phyloP scores from a whole-genome alignment of 768 basidiomycete genomes.

The Tricholoma hemisulphureum region DNA sequence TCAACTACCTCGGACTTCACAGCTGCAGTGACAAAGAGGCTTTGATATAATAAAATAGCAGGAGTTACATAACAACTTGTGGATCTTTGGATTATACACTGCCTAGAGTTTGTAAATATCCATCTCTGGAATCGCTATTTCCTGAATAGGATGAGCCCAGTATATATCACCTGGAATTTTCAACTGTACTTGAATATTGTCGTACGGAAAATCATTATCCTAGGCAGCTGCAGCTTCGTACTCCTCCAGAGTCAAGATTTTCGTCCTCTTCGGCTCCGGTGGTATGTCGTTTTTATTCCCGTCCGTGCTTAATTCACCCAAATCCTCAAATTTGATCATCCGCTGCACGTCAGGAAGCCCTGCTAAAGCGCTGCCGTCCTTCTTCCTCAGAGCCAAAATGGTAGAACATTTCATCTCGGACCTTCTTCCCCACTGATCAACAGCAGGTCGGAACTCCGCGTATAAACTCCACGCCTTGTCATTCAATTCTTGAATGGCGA shows the following conservation, averaged over 20 bases:
- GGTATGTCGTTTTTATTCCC: constrained; percentile 12
- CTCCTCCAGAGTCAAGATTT: constrained; percentile 44
- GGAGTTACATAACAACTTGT: no score
- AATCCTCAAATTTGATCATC: constrained; percentile 18
- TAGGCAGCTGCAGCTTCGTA: constrained; percentile 48
- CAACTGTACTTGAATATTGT: constrained; percentile 23
- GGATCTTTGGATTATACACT: constrained; percentile 20
- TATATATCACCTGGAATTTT: constrained; percentile 6
- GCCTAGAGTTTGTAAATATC: constrained; percentile 12
- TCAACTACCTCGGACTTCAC: constrained; percentile 96
- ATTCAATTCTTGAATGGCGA: constrained; percentile 57
- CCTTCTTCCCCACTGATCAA: constrained; percentile 81
- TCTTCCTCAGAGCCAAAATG: constrained; percentile 61
- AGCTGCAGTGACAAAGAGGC: constrained; percentile 81
- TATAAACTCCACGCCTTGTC: constrained; percentile 75
- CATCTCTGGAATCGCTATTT: background rate
- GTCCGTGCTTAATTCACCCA: constrained; percentile 9
- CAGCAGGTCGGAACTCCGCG: constrained; percentile 80
- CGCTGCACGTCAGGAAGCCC: constrained; percentile 8
- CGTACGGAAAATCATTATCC: constrained; percentile 47
- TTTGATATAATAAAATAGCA: constrained; percentile 35
- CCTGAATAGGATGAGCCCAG: no score
- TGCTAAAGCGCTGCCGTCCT: constrained; percentile 15
- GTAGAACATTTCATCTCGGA: constrained; percentile 68
- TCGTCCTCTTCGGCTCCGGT: constrained; percentile 41